Base-by-base conservation (phyloP, 2,329 filamentous ascomycete species). In the Pseudovirgaria hyperparasitica region DNA sequence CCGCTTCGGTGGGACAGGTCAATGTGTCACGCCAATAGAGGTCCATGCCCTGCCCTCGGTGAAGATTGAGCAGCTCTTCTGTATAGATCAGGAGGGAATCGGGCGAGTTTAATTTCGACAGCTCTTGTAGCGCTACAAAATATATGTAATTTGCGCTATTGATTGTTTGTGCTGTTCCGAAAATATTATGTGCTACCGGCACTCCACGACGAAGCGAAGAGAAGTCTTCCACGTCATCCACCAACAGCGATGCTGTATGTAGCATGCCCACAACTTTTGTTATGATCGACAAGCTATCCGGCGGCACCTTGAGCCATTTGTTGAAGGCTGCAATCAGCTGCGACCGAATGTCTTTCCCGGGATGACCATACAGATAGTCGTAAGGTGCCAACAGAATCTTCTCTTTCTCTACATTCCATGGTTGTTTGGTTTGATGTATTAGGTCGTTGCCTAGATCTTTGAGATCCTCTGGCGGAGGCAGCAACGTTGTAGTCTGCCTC, bases 121-220 rank as follows among this genome's bases (percentile, higher is more conserved):
- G 60, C 52, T 87, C 80, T 39, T 78, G 71, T 25, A 90, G 64
- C 1, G 82, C 82, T 40, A 67, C 63, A 50, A 92, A 90, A 62
- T 90, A 92, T 32, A 87, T 71, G 55, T 92, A 92, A 56, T 92
- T 92, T 37, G 82, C 82, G 26, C 76, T 79, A 55, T 92, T 92
- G 57, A 92, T 90, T 22, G 82, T 90, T 55, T 92, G 84, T 5
- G 84, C 75, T 4, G 78, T 74, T 35, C 84, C 84, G 46, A 86
- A 92, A 41, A 92, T 84, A 50, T 64, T 72, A 56, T 92, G 81
- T 3, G 84, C 80, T 12, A 87, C 82, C 9, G 84, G 84, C 20
- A 82, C 66, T 22, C 84, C 82, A 21, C 84, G 70, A 21, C 84
- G 76, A 16, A 92, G 65, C 35, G 73, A 57, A 2, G 79, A 85